Percentiles rank a stretch among this genome's conserved stretches.
Evolutionary conservation across 2,329 filamentous ascomycete species (phyloP).

Genomic region (Aspergillus brasiliensis): DNA sequence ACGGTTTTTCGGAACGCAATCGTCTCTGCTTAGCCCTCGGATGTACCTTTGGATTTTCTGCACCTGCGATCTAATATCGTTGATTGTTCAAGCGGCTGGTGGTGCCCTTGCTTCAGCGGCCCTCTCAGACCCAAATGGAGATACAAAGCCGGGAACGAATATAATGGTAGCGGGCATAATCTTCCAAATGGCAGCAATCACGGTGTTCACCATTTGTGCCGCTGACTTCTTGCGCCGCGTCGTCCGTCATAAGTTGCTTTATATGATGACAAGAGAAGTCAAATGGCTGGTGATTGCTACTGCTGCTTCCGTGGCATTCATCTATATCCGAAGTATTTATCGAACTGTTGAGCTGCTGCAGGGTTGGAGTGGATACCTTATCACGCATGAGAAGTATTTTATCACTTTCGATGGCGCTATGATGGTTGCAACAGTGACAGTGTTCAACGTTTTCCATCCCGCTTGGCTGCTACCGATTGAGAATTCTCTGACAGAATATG

Average conservation of each 20-base stretch:
- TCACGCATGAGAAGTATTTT: constrained; percentile 48
- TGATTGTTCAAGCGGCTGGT: constrained; percentile 54
- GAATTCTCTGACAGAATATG: too few relatives aligned
- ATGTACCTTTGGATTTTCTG: constrained; percentile 49
- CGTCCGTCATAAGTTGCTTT: constrained; percentile 9
- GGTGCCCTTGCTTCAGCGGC: constrained; percentile 47
- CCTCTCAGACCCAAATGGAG: constrained; percentile 46
- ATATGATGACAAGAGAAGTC: background rate
- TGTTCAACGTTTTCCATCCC: constrained; percentile 44
- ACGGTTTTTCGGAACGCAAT: constrained; percentile 35
- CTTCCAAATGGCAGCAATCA: constrained; percentile 56
- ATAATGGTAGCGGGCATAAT: constrained; percentile 54
- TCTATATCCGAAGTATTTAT: constrained; percentile 49
- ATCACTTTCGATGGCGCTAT: constrained; percentile 46
- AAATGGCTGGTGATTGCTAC: background rate
- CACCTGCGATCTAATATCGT: constrained; percentile 52
- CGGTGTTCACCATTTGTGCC: constrained; percentile 50
- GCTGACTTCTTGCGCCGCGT: constrained; percentile 44
- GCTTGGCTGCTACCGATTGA: constrained; percentile 25
- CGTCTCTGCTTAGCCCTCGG: constrained; percentile 39
- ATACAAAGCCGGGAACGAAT: constrained; percentile 46
- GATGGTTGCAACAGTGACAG: constrained; percentile 43
- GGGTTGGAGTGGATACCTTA: constrained; percentile 49
- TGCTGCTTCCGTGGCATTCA: constrained; percentile 35
- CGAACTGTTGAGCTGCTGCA: constrained; percentile 49